A percentile compares a stretch with the other conserved stretches of the same genome.
These are phyloP conservation scores for Macaranga tanarius DNA, from an alignment of 441 rosid genomes.

Conservation along the genomic window DNA sequence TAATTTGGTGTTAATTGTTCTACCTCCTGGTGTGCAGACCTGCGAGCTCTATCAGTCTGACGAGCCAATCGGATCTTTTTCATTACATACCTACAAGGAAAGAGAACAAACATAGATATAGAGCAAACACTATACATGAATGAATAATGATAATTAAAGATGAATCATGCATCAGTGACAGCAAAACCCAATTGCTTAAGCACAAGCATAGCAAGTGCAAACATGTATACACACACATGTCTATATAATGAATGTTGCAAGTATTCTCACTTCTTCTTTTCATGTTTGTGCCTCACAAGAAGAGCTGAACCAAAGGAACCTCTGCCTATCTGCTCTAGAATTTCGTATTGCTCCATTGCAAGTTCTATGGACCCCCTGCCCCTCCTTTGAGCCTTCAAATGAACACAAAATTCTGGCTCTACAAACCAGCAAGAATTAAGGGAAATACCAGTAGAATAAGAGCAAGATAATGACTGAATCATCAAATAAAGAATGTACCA, in stretches of 20 bases:
- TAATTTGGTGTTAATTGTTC: not conserved
- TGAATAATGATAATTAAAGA: not conserved
- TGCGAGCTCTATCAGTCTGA: conserved; percentile 84
- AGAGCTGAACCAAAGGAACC: conserved; percentile 98
- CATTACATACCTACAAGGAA: conserved; percentile 61
- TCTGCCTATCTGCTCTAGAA: conserved; percentile 95
- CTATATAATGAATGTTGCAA: not conserved
- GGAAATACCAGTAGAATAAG: not conserved
- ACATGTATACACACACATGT: not conserved
- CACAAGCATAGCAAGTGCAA: not conserved
- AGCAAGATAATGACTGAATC: not conserved
- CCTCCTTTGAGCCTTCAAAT: not conserved
- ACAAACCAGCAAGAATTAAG: not conserved
- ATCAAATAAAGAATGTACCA: not conserved
- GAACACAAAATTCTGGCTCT: not conserved
- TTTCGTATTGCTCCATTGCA: conserved; percentile 86
- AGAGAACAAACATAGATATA: not conserved
- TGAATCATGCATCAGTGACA: not conserved
- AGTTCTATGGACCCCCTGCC: not conserved
- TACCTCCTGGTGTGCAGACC: conserved; percentile 94
- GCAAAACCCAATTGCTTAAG: not conserved
- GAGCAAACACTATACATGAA: not conserved
- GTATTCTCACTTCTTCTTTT: conserved; percentile 78
- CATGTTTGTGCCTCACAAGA: conserved; percentile 91
- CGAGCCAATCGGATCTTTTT: conserved; percentile 92